Evolutionary conservation across 345 rosid genomes (phyloP).

Genomic region (Syzygium aromaticum): DNA sequence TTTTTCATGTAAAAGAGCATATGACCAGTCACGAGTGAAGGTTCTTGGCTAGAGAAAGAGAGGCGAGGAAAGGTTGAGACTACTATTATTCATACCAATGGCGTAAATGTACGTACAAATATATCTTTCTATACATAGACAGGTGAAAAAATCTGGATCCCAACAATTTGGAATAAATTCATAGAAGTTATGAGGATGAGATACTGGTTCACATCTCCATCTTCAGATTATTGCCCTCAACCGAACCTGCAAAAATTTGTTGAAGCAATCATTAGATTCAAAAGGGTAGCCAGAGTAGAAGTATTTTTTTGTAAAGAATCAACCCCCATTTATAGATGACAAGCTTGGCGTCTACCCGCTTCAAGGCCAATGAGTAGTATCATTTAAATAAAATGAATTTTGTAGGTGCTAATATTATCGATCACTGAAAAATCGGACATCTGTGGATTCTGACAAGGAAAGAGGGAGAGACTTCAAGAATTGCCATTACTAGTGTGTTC

Average conservation of each 20-base stretch:
- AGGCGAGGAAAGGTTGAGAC: not conserved
- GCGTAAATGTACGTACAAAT: not conserved
- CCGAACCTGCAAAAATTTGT: slow-evolving; percentile 32
- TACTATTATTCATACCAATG: not conserved
- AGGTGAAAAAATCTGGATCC: not conserved
- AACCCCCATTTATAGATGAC: not conserved
- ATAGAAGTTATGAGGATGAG: not conserved
- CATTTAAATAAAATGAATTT: not conserved
- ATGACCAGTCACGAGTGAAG: not conserved
- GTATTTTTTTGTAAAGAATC: not conserved
- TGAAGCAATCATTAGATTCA: not conserved
- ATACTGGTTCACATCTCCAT: slow-evolving; percentile 40
- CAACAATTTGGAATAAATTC: slow-evolving; percentile 6
- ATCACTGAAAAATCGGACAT: not conserved
- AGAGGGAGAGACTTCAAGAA: not conserved
- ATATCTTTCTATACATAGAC: not conserved
- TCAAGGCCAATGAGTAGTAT: not conserved
- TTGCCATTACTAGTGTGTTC: not conserved
- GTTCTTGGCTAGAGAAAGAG: not conserved
- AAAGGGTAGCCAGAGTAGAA: not conserved
- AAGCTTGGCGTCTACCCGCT: not conserved
- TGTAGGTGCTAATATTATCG: not conserved
- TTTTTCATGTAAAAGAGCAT: not conserved
- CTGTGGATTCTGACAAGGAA: not conserved
- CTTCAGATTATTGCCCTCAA: slow-evolving; percentile 41